These are phyloP conservation scores for Pestalotiopsis sp. DNA, from an alignment of 2,329 filamentous ascomycete species.

Conservation along the genomic window DNA sequence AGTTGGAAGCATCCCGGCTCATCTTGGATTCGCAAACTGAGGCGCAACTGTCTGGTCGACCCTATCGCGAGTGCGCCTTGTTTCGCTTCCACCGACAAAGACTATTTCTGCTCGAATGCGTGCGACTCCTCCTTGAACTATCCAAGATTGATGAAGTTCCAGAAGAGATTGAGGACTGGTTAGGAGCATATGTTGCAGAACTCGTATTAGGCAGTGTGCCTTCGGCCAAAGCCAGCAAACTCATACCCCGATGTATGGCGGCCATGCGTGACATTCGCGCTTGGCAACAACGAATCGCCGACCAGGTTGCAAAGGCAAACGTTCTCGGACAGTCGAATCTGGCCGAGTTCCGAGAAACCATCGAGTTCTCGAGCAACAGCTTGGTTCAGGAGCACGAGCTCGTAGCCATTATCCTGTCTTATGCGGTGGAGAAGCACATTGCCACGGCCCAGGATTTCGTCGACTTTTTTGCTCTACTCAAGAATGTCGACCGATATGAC, in stretches of 20 bases:
- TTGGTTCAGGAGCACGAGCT: constrained; percentile 88
- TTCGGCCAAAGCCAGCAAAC: constrained; percentile 55
- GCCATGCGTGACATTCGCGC: constrained; percentile 75
- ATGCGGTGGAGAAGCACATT: constrained; percentile 75
- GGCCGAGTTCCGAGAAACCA: constrained; percentile 68
- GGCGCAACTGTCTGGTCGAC: constrained; percentile 66
- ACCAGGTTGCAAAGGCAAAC: constrained; percentile 73
- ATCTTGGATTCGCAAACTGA: constrained; percentile 74
- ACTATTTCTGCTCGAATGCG: constrained; percentile 77
- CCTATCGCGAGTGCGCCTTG: constrained; percentile 75
- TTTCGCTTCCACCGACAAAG: constrained; percentile 87
- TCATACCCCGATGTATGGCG: constrained; percentile 72
- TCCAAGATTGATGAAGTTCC: constrained; percentile 61
- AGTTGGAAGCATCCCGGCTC: constrained; percentile 77
- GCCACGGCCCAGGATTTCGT: constrained; percentile 72
- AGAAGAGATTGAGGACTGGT: constrained; percentile 45
- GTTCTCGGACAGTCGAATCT: constrained; percentile 65
- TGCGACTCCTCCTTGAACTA: constrained; percentile 76
- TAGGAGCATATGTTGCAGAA: constrained; percentile 56
- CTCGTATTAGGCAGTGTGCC: constrained; percentile 53
- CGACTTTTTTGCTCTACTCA: constrained; percentile 66
- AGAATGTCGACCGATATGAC: constrained; percentile 76
- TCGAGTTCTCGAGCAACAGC: constrained; percentile 78
- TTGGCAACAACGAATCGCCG: constrained; percentile 74
- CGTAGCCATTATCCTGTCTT: constrained; percentile 76